These are phyloP conservation scores for Dothideomycetes sp. DNA, from an alignment of 2,329 filamentous ascomycete species.

Conservation along the genomic window DNA sequence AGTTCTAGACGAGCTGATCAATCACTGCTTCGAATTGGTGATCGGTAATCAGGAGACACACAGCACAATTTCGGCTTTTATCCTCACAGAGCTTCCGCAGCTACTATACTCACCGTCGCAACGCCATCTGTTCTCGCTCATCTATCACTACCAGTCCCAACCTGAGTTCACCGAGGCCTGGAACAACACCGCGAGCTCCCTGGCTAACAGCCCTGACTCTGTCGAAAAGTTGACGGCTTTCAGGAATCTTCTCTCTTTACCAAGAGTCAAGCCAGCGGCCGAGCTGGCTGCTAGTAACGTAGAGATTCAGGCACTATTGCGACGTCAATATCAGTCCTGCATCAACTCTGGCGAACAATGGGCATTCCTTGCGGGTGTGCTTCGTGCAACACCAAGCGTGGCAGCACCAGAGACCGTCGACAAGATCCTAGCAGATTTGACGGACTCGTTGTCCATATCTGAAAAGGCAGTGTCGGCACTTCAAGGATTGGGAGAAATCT, in stretches of 20 bases:
- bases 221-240: conserved; percentile 15
- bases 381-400: conserved; percentile 16
- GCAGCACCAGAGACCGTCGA: conserved; percentile 26
- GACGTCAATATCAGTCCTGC: conserved; percentile 6
- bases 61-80: conserved; percentile 30
- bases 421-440: conserved; percentile 25
- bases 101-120: conserved; percentile 61
- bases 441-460: conserved; percentile 25
- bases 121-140: conserved; percentile 51
- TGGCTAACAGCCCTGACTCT: conserved; percentile 9
- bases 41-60: conserved; percentile 31
- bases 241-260: conserved; percentile 18
- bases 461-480: conserved; percentile 24
- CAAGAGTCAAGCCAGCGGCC: conserved; percentile 24
- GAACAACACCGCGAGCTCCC: conserved; percentile 7
- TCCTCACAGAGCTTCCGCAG: conserved; percentile 43
- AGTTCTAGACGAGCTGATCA: conserved; percentile 43
- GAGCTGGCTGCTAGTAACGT: conserved; percentile 22
- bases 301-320: conserved; percentile 25
- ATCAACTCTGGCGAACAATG: conserved; percentile 16
- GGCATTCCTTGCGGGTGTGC: conserved; percentile 24
- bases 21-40: conserved; percentile 30
- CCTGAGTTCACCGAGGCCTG: conserved; percentile 21
- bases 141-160: conserved; percentile 38
- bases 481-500: conserved; percentile 28